Evolutionary conservation across 331 rosid species (phyloP).

Genomic region (Telfairia occidentalis): DNA sequence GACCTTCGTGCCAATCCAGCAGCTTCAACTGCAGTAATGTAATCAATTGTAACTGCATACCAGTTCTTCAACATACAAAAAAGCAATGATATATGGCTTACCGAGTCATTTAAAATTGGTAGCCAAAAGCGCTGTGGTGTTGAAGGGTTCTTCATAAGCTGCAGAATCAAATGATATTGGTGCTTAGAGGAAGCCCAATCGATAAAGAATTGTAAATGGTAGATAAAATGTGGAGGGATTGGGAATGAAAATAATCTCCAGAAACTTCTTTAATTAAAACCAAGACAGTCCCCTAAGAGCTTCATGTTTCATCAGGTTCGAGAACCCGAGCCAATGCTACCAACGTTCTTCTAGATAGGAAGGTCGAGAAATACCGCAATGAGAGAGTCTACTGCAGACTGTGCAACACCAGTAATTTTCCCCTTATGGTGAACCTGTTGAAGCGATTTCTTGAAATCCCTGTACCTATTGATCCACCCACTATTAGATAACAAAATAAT

Average conservation of each 20-base stretch:
- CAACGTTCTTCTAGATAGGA: not conserved
- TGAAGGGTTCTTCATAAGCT: conserved; percentile 89
- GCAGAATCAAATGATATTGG: conserved; percentile 15
- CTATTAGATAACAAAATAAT: not conserved
- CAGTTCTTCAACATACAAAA: not conserved
- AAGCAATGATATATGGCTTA: conserved; percentile 18
- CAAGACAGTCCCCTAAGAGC: not conserved
- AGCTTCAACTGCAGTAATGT: conserved; percentile 57
- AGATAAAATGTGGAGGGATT: not conserved
- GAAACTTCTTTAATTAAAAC: not conserved
- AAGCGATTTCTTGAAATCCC: conserved; percentile 84
- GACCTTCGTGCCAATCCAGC: conserved; percentile 63
- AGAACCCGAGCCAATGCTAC: not conserved
- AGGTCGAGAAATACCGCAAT: conserved; percentile 38
- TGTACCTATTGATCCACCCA: conserved; percentile 39
- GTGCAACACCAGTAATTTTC: conserved; percentile 54
- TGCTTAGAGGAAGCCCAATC: not conserved
- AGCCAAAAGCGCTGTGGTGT: conserved; percentile 94
- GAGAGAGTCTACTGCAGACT: conserved; percentile 69
- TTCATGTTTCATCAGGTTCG: not conserved
- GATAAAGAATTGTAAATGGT: not conserved
- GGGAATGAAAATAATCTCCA: not conserved
- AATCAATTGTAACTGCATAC: not conserved
- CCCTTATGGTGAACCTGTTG: conserved; percentile 44
- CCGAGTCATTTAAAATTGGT: conserved; percentile 85